Base-by-base conservation (phyloP, 2,329 filamentous ascomycete species). In the Colletotrichum tropicicola region DNA sequence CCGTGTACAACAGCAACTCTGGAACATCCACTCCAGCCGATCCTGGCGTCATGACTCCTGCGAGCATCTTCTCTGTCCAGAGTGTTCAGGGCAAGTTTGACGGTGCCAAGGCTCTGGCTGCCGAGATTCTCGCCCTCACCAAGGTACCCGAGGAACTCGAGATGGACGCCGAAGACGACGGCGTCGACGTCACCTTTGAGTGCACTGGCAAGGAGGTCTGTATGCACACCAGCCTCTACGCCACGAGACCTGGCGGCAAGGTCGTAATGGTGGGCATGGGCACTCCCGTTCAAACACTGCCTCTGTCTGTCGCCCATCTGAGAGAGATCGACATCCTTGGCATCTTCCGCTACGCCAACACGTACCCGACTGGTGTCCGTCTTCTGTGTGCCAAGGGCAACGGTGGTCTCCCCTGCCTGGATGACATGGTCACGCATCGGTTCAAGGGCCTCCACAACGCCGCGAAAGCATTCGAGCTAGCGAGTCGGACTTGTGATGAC, bases 191-290 rank as follows among this genome's bases (percentile, higher is more conserved):
- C 5, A 87, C 90, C 0, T 93, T 93, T 68, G 91, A 94, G 76
- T 93, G 91, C 73, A 93, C 91, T 0, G 91, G 91, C 27, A 92
- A 93, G 66, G 90, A 92, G 67, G 83, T 86, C 0, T 93, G 91
- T 74, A 89, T 92, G 78, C 91, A 93, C 73, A 90, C 90, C 2
- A 85, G 88, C n/a, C 87, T 94, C 19, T 93, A 91, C 69, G 89
- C 89, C 3, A 89, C 91, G 9, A 84, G 84, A 62, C 84, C 91
- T 0, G 92, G 91, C 25, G 91, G 91, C 17, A 90, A 89, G 70
- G 83, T 93, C 51, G 85, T 94, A 75, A 89, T 94, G 75, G 91
- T 94, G 23, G 92, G 91, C 56, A 94, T 94, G 91, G 92, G 92
- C 37, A 91, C 87, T 5, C 91, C 91, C 0, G 86, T 93, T 55